Evolutionary conservation across 2,329 filamentous ascomycete genomes (phyloP), one percentile per base, ranked within the genome.

Genomic region (Aspergillus intermedius): DNA sequence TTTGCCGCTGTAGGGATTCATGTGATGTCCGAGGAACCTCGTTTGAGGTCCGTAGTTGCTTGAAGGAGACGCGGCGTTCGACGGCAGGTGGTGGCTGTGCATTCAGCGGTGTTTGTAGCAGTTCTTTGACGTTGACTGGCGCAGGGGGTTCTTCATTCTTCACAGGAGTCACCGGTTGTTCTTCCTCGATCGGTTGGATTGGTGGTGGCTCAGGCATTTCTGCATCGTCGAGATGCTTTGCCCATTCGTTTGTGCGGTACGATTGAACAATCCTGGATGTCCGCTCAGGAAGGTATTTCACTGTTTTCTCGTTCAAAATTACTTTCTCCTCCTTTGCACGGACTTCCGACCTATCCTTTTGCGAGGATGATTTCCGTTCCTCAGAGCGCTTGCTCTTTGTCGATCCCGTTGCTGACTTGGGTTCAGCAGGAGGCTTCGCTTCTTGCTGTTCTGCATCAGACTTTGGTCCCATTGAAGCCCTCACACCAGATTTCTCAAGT

Each of bases 211-310:
- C 78, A 1, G 89, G 89, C 4, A 74, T 72, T 13, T 96, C 91
- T 5, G 91, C 90, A 39, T 79, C 74, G 54, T 83, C 82, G 9
- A 95, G 76, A 65, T 95, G 89, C 66, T 95, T 96, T 0, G 90
- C 89, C 91, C 91, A 97, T 70, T 97, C 91, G 55, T 95, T 95
- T 1, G 90, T 96, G 49, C 91, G 82, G 63, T 93, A 95, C 0
- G 86, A 87, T 64, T 88, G 74, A 1, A 90, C 86, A 7, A 95
- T 80, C 52, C 81, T 84, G 1, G 90, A 93, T 30, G 90, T 69
- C 10, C 82, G 81, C n/a, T 77, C 73, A 0, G 88, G 87, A 8
- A 95, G 76, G 9, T 76, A 76, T 3, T 82, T 81, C 28, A 74
- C 63, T 3, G 66, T 66, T 34, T 61, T 61, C 9, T 57, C 53